These are phyloP conservation scores for Entomophthora muscae DNA, from an alignment of 371 early-diverging fungal genomes.

Conservation along the genomic window DNA sequence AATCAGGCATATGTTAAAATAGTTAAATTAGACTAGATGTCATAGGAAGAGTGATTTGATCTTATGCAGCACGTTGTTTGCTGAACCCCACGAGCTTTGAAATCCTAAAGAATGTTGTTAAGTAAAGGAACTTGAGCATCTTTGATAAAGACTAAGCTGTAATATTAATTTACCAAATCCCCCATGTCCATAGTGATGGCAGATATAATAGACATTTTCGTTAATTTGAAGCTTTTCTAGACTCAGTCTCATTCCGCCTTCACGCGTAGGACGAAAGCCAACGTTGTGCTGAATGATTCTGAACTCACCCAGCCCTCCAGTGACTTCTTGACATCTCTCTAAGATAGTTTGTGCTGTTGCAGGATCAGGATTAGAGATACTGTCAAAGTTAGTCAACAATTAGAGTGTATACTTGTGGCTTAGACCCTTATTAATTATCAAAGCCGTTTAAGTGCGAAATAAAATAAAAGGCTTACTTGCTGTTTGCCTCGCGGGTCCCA, in stretches of 20 bases:
- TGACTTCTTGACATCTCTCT: constrained; percentile 25
- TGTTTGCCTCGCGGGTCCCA: constrained; percentile 43
- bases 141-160: background rate
- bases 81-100: constrained; percentile 58
- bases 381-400: too few species aligned
- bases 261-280: constrained; percentile 54
- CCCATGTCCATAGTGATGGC: constrained; percentile 72
- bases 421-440: too few species aligned
- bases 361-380: constrained; percentile 12
- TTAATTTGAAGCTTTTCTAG: constrained; percentile 14
- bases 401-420: too few species aligned
- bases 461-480: constrained; percentile 25
- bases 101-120: constrained; percentile 22
- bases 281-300: constrained; percentile 42
- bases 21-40: too few species aligned
- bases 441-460: background rate
- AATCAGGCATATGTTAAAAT: background rate
- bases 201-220: constrained; percentile 24
- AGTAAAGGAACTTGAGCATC: background rate
- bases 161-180: constrained; percentile 29
- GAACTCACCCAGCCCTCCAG: constrained; percentile 20
- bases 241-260: constrained; percentile 49
- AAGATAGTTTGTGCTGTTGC: constrained; percentile 24
- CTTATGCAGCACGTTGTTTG: constrained; percentile 9
- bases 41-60: too few species aligned